These are phyloP conservation scores for Zymoseptoria brevis DNA, from an alignment of 2,329 filamentous ascomycete genomes.

Conservation along the genomic window DNA sequence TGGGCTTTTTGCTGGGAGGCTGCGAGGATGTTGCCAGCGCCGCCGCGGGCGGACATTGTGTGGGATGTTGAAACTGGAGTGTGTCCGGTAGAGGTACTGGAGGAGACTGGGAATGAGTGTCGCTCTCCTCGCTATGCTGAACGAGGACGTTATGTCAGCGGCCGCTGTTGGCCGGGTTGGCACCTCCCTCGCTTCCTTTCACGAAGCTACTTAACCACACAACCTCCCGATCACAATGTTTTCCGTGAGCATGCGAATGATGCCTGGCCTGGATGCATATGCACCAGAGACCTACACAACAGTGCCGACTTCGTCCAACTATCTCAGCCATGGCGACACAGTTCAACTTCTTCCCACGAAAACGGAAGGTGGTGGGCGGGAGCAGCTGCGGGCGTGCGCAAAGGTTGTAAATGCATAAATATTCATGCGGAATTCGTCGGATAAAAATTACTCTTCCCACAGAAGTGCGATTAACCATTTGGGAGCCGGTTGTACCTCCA, in stretches of 20 bases:
- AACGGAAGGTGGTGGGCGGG: no score
- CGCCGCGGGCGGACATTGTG: constrained; percentile 33
- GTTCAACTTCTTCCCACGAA: background rate
- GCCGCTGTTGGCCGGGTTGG: background rate
- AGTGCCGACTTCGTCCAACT: background rate
- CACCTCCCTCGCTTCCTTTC: background rate
- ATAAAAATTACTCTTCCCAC: background rate
- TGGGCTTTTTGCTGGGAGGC: constrained; percentile 22
- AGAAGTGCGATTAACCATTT: background rate
- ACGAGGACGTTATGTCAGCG: background rate
- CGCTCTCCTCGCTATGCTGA: background rate
- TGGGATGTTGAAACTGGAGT: background rate
- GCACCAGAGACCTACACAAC: no score
- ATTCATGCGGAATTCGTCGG: no score
- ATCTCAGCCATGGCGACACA: background rate
- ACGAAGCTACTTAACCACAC: background rate
- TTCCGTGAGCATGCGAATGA: background rate
- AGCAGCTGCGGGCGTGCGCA: no score
- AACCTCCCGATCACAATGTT: background rate
- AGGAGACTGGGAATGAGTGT: background rate
- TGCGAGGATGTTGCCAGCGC: constrained; percentile 38
- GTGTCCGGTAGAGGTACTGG: background rate
- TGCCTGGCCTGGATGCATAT: no score
- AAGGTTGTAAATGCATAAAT: no score
- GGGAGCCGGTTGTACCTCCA: background rate